phyloP scores from a whole-genome alignment of 2,329 filamentous ascomycete genomes.

The Mycosphaerella sp. region DNA sequence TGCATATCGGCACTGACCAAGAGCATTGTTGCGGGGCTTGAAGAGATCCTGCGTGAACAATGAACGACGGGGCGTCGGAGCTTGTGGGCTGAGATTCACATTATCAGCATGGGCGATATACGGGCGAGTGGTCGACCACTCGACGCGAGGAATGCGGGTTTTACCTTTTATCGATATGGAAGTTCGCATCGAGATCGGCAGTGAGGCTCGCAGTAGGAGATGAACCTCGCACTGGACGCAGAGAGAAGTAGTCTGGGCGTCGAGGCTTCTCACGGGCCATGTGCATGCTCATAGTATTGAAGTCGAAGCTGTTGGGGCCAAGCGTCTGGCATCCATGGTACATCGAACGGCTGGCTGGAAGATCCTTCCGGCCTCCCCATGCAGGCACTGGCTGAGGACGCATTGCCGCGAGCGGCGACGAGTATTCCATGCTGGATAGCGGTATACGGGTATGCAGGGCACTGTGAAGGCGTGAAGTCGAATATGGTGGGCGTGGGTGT shows the following conservation, averaged over 20 bases:
- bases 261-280: constrained; percentile 66
- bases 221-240: constrained; percentile 69
- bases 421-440: constrained; percentile 67
- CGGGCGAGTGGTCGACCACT: constrained; percentile 16
- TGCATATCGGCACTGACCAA: constrained; percentile 28
- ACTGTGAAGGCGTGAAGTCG: background rate
- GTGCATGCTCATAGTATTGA: constrained; percentile 67
- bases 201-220: constrained; percentile 88
- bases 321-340: constrained; percentile 51
- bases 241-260: constrained; percentile 70
- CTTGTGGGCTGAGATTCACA: constrained; percentile 59
- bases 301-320: constrained; percentile 61
- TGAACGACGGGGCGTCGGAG: constrained; percentile 75
- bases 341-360: constrained; percentile 48
- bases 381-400: constrained; percentile 62
- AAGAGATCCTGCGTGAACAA: constrained; percentile 73
- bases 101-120: constrained; percentile 37
- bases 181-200: constrained; percentile 93
- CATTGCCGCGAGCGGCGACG: constrained; percentile 90
- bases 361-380: constrained; percentile 54
- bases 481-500: constrained; percentile 9
- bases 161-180: constrained; percentile 94
- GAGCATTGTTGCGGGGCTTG: constrained; percentile 38
- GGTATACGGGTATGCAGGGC: constrained; percentile 1
- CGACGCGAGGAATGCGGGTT: constrained; percentile 36